These are phyloP conservation scores for Fusarium ramigenum DNA, from an alignment of 2,329 filamentous ascomycete species.

Conservation along the genomic window DNA sequence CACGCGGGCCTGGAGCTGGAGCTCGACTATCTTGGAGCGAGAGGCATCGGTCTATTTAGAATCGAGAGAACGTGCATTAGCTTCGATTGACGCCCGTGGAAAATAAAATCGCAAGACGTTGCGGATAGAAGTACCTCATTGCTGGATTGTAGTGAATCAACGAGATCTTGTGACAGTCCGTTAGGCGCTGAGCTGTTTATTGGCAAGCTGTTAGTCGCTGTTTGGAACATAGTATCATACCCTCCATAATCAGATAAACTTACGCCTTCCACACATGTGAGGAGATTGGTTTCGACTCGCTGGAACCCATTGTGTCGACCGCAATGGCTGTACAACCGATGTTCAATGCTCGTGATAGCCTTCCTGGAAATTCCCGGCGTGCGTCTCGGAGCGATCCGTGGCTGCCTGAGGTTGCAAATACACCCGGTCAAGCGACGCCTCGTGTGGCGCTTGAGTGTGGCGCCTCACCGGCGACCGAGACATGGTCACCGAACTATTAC, in stretches of 20 bases:
- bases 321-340: conserved; percentile 49
- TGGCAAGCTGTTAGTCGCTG: conserved; percentile 37
- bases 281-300: conserved; percentile 62
- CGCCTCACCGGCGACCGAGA: conserved; percentile 6
- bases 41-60: conserved; percentile 82
- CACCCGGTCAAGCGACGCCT: conserved; percentile 8
- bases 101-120: background rate
- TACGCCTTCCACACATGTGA: conserved; percentile 66
- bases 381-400: too few species aligned
- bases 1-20: conserved; percentile 88
- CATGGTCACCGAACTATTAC: conserved; percentile 1
- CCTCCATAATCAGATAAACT: conserved; percentile 40
- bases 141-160: conserved; percentile 84
- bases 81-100: background rate
- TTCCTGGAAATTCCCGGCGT: conserved; percentile 49
- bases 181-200: conserved; percentile 56
- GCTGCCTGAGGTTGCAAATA: conserved; percentile 46
- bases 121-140: conserved; percentile 73
- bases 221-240: background rate
- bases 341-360: conserved; percentile 45
- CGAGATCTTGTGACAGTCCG: conserved; percentile 79
- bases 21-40: conserved; percentile 83
- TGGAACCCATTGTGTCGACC: conserved; percentile 63
- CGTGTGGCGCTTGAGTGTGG: conserved; percentile 31
- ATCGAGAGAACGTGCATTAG: conserved; percentile 16